Percentiles rank a stretch among this genome's conserved stretches.
Conservation (phyloP, 805 yeast species). For the Teunomyces pallodes region DNA sequence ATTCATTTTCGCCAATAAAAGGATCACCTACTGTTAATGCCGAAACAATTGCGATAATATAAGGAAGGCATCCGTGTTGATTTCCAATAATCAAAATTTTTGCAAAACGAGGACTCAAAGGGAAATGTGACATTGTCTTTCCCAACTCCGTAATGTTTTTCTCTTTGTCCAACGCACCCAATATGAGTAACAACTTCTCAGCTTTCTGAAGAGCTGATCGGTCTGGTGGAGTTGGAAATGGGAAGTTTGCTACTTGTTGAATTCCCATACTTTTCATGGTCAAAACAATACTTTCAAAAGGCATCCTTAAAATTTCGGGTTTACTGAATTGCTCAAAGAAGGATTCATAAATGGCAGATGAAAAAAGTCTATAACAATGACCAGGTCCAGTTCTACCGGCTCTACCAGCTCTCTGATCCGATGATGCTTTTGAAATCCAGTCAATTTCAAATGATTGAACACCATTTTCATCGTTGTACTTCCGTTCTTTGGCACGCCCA, state of each 20-base stretch:
- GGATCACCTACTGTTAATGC: conserved; percentile 94
- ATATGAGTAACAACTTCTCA: conserved; percentile 58
- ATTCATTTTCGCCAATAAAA: conserved; percentile 69
- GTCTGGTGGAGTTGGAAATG: conserved; percentile 94
- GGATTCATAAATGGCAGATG: conserved; percentile 90
- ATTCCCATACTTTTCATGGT: conserved; percentile 98
- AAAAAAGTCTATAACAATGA: conserved; percentile 86
- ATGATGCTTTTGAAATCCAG: conserved; percentile 94
- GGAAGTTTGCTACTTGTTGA: conserved; percentile 84
- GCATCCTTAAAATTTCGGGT: conserved; percentile 94
- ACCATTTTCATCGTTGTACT: conserved; percentile 76
- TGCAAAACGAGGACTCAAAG: conserved; percentile 89
- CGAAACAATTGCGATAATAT: conserved; percentile 87
- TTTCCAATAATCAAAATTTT: conserved; percentile 86
- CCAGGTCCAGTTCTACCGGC: conserved; percentile 99
- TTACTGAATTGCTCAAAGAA: conserved; percentile 78
- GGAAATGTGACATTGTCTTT: conserved; percentile 82
- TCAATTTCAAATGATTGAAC: conserved; percentile 89
- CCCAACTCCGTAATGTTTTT: conserved; percentile 75
- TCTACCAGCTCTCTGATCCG: conserved; percentile 93
- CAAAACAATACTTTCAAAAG: conserved; percentile 92
- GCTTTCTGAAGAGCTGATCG: conserved; percentile 58
- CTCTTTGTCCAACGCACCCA: conserved; percentile 73
- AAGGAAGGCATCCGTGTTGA: conserved; percentile 81
- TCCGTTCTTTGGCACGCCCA: conserved; percentile 90